Evolutionary conservation across 352 stramenopile genomes (phyloP).

Genomic region (Phytopythium boreale): DNA sequence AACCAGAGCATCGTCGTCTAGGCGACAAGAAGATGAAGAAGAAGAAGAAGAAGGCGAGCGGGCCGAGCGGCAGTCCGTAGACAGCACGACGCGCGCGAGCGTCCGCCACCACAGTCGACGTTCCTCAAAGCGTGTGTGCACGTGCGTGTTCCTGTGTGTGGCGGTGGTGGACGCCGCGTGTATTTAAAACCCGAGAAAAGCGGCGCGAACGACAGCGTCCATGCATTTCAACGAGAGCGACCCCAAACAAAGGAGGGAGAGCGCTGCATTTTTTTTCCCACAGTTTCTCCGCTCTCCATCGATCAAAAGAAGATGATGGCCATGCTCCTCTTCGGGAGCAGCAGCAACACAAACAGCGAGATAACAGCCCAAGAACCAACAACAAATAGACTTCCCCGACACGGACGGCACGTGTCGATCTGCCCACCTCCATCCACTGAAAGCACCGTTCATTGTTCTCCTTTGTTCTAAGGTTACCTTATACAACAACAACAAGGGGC

Average conservation of each 20-base stretch:
- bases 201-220: conserved; percentile 4
- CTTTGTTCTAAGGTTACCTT: not conserved
- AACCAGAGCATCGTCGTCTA: conserved; percentile 77
- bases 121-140: not conserved
- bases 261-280: not conserved
- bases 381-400: conserved; percentile 1
- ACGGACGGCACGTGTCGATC: not conserved
- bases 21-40: conserved; percentile 15
- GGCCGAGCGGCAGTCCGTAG: conserved; percentile 8
- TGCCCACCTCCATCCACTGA: not conserved
- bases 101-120: not conserved
- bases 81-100: not conserved
- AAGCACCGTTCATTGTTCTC: not conserved
- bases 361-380: not conserved
- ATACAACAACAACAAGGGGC: no score
- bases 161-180: not conserved
- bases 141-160: conserved; percentile 1
- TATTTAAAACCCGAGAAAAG: conserved; percentile 3
- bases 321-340: not conserved
- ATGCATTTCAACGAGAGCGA: not conserved
- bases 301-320: not conserved
- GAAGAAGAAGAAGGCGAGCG: conserved; percentile 7
- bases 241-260: not conserved
- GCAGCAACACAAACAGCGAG: not conserved
- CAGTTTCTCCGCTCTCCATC: conserved; percentile 1